Base-by-base conservation (phyloP, 2,329 filamentous ascomycete genomes). In the Scleromitrula shiraiana region DNA sequence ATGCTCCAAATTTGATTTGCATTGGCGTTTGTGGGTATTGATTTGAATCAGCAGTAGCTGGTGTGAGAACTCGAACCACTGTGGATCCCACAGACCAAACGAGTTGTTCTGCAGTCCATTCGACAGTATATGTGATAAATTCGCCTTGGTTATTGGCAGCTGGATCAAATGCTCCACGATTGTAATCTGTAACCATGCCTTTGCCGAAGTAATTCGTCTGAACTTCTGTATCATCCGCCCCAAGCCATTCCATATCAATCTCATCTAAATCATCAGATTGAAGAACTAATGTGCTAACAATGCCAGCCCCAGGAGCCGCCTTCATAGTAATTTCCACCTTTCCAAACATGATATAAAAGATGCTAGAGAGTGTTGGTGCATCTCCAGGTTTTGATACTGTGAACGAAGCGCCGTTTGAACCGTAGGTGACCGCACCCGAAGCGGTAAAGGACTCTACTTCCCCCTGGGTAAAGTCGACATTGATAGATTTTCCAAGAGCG, bases 341-440 rank as follows among this genome's bases (percentile, higher is more conserved):
- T 57, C 93, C 93, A 65, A 96, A 98, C 93, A 98, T 97, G 71
- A 98, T 95, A 74, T 96, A 97, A 78, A 95, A 97, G 61, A 93
- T 80, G 52, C 89, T 95, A 55, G 77, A 77, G 52, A 98, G 78
- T 65, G 91, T 85, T 0, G 93, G 93, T 3, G 88, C 79, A 63
- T 98, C 88, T 49, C 91, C 90, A 42, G 82, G 75, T 62, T 82
- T 71, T 44, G 79, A 68, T 44, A 98, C 83, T 22, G 87, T 89
- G 65, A 98, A 94, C 14, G 78, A 78, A 22, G 78, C 90, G 50
- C 93, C 93, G 63, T 90, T 77, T 49, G 73, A 72, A 64, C 75
- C 77, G 70, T 95, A 97, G 1, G 80, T 80, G 3, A 87, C 81
- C 15, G 72, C 75, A 45, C 86, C 84, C 54, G 79, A 76, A 5